These are phyloP conservation scores for Saturnispora mendoncae DNA, from an alignment of 805 yeast species.

Conservation along the genomic window DNA sequence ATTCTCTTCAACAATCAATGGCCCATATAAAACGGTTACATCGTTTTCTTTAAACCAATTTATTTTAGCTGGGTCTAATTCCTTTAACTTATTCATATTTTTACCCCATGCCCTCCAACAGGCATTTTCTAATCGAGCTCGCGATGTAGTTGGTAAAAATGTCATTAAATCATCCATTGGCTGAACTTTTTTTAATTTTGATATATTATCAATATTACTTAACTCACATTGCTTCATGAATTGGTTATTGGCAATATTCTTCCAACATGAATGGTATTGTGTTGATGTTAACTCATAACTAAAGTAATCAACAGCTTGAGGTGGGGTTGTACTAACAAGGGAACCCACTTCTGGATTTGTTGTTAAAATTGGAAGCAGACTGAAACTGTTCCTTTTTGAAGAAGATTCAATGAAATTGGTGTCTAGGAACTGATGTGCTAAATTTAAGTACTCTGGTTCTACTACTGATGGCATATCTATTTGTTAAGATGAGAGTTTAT, in stretches of 20 bases:
- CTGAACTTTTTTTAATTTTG: constrained; percentile 17
- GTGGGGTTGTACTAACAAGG: constrained; percentile 14
- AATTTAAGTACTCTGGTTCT: constrained; percentile 13
- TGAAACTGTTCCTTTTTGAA: constrained; percentile 17
- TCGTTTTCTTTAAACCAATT: constrained; percentile 50
- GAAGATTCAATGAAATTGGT: constrained; percentile 21
- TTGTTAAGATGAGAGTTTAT: too few relatives aligned
- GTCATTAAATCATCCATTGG: constrained; percentile 29
- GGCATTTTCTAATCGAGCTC: constrained; percentile 61
- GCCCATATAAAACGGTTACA: constrained; percentile 48
- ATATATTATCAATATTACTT: constrained; percentile 22
- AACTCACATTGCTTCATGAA: constrained; percentile 29
- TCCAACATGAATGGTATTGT: constrained; percentile 36
- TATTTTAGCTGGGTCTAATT: constrained; percentile 36
- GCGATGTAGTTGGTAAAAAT: constrained; percentile 29
- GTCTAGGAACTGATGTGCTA: constrained; percentile 27
- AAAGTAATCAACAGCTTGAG: constrained; percentile 34
- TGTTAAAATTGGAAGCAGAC: constrained; percentile 21
- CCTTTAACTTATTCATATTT: constrained; percentile 46
- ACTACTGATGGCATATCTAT: too few relatives aligned
- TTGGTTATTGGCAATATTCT: constrained; percentile 29
- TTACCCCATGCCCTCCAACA: constrained; percentile 96
- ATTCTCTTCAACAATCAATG: constrained; percentile 25
- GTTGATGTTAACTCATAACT: constrained; percentile 29
- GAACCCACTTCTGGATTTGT: constrained; percentile 12